A percentile compares a stretch with the other conserved stretches of the same genome.
These are phyloP conservation scores for Penicillium sclerotiorum DNA, from an alignment of 2,329 filamentous ascomycete genomes.

Conservation along the genomic window DNA sequence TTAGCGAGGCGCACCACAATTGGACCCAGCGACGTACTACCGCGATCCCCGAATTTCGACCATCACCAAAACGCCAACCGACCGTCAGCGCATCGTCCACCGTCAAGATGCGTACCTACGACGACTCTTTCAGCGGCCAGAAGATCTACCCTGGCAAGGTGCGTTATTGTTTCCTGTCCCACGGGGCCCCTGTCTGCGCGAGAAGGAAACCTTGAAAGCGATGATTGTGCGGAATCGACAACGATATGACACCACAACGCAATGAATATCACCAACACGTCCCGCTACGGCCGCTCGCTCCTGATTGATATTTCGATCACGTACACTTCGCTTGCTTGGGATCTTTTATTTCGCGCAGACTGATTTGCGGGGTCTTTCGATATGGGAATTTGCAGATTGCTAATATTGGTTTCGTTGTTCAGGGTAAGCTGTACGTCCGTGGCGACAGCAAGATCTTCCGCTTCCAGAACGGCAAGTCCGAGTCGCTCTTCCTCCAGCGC, in stretches of 20 bases:
- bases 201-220: constrained; percentile 15
- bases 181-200: constrained; percentile 13
- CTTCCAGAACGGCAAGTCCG: constrained; percentile 99
- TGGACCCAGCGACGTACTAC: constrained; percentile 38
- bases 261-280: constrained; percentile 9
- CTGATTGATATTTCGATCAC: not conserved
- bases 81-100: constrained; percentile 50
- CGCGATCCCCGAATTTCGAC: constrained; percentile 45
- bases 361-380: constrained; percentile 3
- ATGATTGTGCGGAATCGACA: constrained; percentile 19
- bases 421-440: constrained; percentile 99
- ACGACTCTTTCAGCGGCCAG: constrained; percentile 75
- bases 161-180: constrained; percentile 42
- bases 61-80: constrained; percentile 48
- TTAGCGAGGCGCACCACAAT: constrained; percentile 52
- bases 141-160: constrained; percentile 83
- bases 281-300: constrained; percentile 3
- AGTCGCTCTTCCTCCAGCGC: constrained; percentile 99
- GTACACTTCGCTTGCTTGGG: not conserved
- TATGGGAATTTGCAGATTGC: constrained; percentile 16
- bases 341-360: constrained; percentile 19
- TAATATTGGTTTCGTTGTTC: constrained; percentile 42
- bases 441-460: constrained; percentile 99
- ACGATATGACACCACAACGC: constrained; percentile 3
- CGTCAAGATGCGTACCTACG: constrained; percentile 74